Conservation (phyloP, 768 basidiomycete species). For the Amanita muscaria region DNA sequence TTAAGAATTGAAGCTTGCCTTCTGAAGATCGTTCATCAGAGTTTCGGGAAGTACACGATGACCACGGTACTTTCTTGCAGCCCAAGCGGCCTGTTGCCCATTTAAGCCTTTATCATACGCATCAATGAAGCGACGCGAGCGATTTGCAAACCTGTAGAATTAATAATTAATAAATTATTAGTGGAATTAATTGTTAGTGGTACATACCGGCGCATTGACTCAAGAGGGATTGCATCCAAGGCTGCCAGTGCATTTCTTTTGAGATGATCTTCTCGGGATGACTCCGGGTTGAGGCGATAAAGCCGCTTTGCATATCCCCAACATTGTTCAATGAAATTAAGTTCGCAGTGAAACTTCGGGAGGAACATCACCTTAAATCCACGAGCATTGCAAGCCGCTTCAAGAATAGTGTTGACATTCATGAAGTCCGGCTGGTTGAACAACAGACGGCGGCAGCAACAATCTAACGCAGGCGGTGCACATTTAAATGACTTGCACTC, state of each 20-base stretch:
- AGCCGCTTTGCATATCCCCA: conserved; percentile 25
- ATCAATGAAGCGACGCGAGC: conserved; percentile 3
- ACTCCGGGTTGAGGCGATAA: conserved; percentile 18
- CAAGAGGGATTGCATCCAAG: conserved; percentile 21
- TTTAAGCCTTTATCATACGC: conserved; percentile 8
- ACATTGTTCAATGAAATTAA: conserved; percentile 28
- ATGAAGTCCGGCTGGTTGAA: too few relatives aligned
- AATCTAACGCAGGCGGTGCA: too few relatives aligned
- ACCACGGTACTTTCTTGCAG: conserved; percentile 7
- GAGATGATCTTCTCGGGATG: conserved; percentile 23
- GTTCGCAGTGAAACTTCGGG: conserved; percentile 28
- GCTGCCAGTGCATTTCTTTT: conserved; percentile 21
- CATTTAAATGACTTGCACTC: too few relatives aligned
- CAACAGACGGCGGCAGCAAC: conserved; percentile 16
- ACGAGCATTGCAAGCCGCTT: too few relatives aligned
- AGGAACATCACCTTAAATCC: conserved; percentile 23
- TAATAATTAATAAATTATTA: too few relatives aligned
- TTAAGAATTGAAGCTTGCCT: too few relatives aligned
- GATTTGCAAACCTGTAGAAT: background rate
- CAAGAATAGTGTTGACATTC: too few relatives aligned
- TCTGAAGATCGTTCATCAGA: background rate
- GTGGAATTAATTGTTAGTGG: too few relatives aligned
- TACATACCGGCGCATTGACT: conserved; percentile 19
- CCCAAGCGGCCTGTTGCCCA: conserved; percentile 9
- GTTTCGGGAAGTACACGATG: background rate